Evolutionary conservation across 2,329 filamentous ascomycete genomes (phyloP), one percentile per base, ranked within the genome.

Genomic region (Colletotrichum shisoi): DNA sequence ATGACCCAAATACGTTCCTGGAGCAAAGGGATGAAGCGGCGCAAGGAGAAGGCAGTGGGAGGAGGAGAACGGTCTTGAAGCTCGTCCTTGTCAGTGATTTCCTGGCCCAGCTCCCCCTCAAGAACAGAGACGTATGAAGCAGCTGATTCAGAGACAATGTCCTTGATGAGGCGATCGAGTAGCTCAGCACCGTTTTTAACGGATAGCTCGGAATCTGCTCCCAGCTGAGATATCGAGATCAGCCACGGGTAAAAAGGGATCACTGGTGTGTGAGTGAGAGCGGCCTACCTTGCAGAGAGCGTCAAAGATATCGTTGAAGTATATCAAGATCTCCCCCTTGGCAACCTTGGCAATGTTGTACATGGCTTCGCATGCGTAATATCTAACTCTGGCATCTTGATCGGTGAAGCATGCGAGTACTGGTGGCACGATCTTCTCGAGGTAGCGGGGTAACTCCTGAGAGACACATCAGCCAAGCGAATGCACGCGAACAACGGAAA

Each of bases 261-360:
- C 27, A 6, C 31, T 34, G 9, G 8, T n/a, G 24, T 13, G 42
- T 24, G 11, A 31, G 24, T 9, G 6, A 56, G n/a, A 4, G 21
- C 53, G 34, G 37, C 34, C 70, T 81, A 96, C 93, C 86, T 97
- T 98, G 82, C 94, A 97, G 62, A 99, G 83, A 24, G 95, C 93
- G 81, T 99, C 95, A 75, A 99, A 99, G 70, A 99, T 95, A 74
- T 96, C 91, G 79, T 99, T 99, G 80, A 99, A 99, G 82, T 97
- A 99, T 46, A 96, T 87, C 71, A 99, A 80, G 21, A 99, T 95
- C 79, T 99, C 95, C 44, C 96, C 95, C 80, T 99, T 99, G 68
- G 94, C 95, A 54, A 99, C 95, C 81, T 99, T 99, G 75, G 95
- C 94, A 76, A 99, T 99, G 79, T 99, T 99, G 81, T 99, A 99